Evolutionary conservation across 1,284 basidiomycete genomes (phyloP), one percentile per base, ranked within the genome.

Genomic region (Ustilago trichophora): DNA sequence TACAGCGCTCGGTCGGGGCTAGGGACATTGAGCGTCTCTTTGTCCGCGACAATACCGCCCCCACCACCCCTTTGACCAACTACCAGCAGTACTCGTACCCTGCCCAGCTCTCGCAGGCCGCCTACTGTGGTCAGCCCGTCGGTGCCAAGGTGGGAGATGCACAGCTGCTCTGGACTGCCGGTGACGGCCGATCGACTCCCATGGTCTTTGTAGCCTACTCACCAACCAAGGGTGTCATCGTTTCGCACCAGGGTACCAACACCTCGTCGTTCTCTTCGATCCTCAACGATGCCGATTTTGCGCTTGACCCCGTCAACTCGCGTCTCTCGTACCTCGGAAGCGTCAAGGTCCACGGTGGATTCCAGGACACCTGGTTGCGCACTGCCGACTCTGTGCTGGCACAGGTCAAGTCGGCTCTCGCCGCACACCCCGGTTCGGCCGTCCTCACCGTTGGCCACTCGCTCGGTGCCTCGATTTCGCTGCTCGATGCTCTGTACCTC

Each of bases 201-300:
- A 56, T 48, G 38, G 65, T 55, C 9, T 65, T 57, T 22, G 63
- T 77, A 0, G 74, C 72, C 38, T 70, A 74, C 45, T 75, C 75
- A 12, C 35, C 67, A 1, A 44, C 31, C 19, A 51, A 48, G 16
- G 72, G 69, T 34, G 71, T 78, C 37, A 62, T 72, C 11, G 66
- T 77, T 4, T 58, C 66, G 7, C 72, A 71, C 42, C 66, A 75
- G 45, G 75, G 75, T 35, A 72, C 72, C 45, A 75, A 78, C 56
- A 45, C 58, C 6, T 56, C 57, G 13, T 70, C 63, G 15, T 56
- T 76, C 26, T 21, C 47, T 2, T 70, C 68, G 10, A 59, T 69
- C 22, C 19, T 70, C 33, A 71, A 71, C 51, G 73, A 78, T 31
- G 65, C 51, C 27, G 60, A 72, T 16, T 60, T 71, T 15, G 40